Conservation (phyloP, 225 moss, liverwort and hornwort genomes). For the Asterella californica region DNA sequence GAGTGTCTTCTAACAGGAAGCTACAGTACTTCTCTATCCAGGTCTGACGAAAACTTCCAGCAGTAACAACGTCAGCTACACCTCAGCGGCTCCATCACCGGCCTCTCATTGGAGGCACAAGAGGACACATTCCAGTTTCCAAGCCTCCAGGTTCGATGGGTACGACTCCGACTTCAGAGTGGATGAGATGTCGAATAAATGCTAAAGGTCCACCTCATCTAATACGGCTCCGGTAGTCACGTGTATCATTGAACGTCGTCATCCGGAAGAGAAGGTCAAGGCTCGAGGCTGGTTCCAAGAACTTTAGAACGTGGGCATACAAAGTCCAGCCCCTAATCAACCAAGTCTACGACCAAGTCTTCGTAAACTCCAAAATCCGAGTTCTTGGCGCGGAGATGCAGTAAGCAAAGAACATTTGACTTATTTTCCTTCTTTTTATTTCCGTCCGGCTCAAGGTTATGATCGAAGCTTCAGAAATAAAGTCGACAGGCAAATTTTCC, state of each 20-base stretch:
- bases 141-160: neutral
- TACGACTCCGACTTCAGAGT: neutral
- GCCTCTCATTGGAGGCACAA: neutral
- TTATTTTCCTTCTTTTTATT: too few relatives aligned
- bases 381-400: too few relatives aligned
- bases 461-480: too few relatives aligned
- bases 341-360: too few relatives aligned
- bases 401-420: too few relatives aligned
- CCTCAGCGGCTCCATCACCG: too few relatives aligned
- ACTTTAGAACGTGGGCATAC: neutral
- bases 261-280: neutral
- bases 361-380: too few relatives aligned
- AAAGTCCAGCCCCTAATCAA: too few relatives aligned
- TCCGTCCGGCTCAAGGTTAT: too few relatives aligned
- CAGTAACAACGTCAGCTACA: neutral
- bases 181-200: neutral
- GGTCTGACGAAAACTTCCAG: neutral
- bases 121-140: neutral
- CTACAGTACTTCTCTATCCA: neutral
- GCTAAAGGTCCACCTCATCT: neutral
- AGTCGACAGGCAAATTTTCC: too few relatives aligned
- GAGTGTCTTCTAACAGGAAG: neutral
- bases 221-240: neutral
- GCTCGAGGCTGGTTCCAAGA: neutral
- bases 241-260: too few relatives aligned